Evolutionary conservation across 169 alveolate species (phyloP).

Genomic region (Babesia caballi): DNA sequence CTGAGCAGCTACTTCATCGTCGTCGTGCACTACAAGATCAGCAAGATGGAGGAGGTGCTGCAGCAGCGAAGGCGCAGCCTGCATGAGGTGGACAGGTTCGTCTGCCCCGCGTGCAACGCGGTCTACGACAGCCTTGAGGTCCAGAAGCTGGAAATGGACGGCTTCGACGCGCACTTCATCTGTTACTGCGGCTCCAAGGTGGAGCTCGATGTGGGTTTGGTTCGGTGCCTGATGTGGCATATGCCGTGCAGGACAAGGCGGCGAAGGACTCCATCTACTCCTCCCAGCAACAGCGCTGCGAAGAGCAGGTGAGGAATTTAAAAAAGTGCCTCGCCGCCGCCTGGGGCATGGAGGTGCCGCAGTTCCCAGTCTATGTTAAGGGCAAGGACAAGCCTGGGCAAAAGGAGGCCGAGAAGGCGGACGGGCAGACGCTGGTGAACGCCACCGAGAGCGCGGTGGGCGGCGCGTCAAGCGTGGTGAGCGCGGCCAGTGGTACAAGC

Average conservation of each 20-base stretch:
- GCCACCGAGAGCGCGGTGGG: constrained; percentile 35
- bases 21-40: constrained; percentile 67
- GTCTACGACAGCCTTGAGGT: constrained; percentile 71
- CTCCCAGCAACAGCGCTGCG: constrained; percentile 67
- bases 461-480: constrained; percentile 52
- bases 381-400: constrained; percentile 12
- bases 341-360: constrained; percentile 69
- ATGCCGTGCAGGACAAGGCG: constrained; percentile 13
- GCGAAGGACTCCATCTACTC: constrained; percentile 51
- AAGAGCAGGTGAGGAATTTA: constrained; percentile 54
- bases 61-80: constrained; percentile 55
- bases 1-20: constrained; percentile 64
- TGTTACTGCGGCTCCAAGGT: constrained; percentile 74
- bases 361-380: constrained; percentile 35
- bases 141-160: constrained; percentile 70
- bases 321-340: constrained; percentile 57
- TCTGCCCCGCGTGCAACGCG: constrained; percentile 65
- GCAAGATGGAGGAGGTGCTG: constrained; percentile 65
- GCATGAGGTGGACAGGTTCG: constrained; percentile 62
- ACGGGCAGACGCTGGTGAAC: neutral
- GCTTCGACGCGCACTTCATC: constrained; percentile 73
- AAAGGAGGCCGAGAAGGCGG: neutral
- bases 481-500: constrained; percentile 26
- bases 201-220: constrained; percentile 64
- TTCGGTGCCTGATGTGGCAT: neutral